These are phyloP conservation scores for Botrytis galanthina DNA, from an alignment of 2,329 filamentous ascomycete genomes.

Conservation along the genomic window DNA sequence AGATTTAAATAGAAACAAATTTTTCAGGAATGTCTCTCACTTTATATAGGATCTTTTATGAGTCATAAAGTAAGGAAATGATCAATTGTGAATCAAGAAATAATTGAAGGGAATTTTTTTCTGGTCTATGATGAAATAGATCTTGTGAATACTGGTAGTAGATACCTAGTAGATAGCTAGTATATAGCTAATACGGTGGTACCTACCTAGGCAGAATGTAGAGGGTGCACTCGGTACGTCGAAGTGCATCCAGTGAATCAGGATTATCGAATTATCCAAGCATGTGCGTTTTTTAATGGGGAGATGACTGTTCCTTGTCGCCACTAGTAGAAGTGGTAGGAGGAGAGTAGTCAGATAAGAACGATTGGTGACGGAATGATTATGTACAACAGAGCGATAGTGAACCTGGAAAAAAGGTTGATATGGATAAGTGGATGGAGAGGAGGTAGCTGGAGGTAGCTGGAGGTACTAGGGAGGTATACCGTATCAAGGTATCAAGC, in stretches of 20 bases:
- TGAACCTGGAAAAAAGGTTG: neutral
- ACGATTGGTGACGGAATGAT: neutral
- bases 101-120: neutral
- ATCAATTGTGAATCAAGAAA: conserved; percentile 1
- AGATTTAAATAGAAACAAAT: neutral
- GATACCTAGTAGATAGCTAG: neutral
- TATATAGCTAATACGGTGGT: neutral
- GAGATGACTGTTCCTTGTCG: neutral
- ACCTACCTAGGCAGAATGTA: neutral
- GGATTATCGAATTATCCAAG: neutral
- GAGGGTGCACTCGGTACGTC: neutral
- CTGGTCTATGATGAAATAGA: conserved; percentile 5
- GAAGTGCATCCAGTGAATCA: neutral
- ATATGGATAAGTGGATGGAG: neutral
- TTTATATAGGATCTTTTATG: neutral
- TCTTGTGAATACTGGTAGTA: neutral
- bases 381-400: neutral
- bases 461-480: too few species aligned
- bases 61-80: neutral
- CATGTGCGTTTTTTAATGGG: neutral
- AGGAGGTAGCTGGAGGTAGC: too few species aligned
- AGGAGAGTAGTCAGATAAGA: conserved; percentile 13
- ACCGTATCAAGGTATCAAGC: too few species aligned
- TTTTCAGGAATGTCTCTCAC: neutral
- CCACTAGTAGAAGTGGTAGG: conserved; percentile 5